Evolutionary conservation across 768 basidiomycete genomes (phyloP).

Genomic region (Suillus paluster): DNA sequence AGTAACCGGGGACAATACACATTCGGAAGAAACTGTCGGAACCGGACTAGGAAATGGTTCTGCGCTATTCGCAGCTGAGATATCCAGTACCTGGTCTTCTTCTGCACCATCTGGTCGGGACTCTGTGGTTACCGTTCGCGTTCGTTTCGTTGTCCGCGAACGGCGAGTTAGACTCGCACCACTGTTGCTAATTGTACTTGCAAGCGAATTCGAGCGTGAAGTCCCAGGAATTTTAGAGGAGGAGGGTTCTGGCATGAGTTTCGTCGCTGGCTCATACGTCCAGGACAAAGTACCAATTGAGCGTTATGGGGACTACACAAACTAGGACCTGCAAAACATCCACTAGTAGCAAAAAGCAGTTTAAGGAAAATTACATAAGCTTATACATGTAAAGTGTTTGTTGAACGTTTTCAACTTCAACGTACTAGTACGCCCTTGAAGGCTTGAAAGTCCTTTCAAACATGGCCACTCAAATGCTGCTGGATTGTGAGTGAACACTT

Average conservation of each 20-base stretch:
- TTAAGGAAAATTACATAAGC: slow-evolving; percentile 36
- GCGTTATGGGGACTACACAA: slow-evolving; percentile 15
- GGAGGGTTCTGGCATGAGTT: slow-evolving; percentile 37
- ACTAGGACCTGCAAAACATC: slow-evolving; percentile 20
- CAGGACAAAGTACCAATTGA: slow-evolving; percentile 19
- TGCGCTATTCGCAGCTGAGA: slow-evolving; percentile 28
- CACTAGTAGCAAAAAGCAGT: slow-evolving; percentile 14
- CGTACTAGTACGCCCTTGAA: background rate
- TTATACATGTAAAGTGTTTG: slow-evolving; percentile 19
- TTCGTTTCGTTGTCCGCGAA: slow-evolving; percentile 52
- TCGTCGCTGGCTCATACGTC: slow-evolving; percentile 26
- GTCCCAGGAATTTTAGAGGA: slow-evolving; percentile 30
- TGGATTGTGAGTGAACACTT: slow-evolving; percentile 24
- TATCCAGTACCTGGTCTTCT: slow-evolving; percentile 31
- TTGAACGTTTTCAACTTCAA: slow-evolving; percentile 2
- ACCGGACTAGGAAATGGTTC: slow-evolving; percentile 11
- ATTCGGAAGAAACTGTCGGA: slow-evolving; percentile 15
- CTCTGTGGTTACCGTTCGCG: slow-evolving; percentile 50
- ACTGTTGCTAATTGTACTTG: slow-evolving; percentile 51
- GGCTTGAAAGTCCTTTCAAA: slow-evolving; percentile 12
- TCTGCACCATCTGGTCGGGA: slow-evolving; percentile 27
- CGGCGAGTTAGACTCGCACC: slow-evolving; percentile 56
- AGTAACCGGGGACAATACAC: slow-evolving; percentile 12
- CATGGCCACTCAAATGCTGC: slow-evolving; percentile 19
- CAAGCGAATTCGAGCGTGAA: slow-evolving; percentile 37